Conservation (phyloP, 805 yeast species). For the Pichia rugopelliculosa region DNA sequence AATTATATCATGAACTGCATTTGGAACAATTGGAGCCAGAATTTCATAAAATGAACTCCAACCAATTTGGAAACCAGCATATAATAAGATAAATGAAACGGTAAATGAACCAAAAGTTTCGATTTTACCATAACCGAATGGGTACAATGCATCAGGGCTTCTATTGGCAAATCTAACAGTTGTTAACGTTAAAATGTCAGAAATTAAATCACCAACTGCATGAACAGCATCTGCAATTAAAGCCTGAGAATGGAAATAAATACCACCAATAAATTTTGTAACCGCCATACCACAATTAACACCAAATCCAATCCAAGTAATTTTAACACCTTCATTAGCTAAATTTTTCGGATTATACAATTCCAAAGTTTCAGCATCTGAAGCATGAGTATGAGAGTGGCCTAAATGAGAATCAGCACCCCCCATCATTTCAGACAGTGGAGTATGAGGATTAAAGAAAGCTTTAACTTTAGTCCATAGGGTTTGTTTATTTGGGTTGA, state of each 20-base stretch:
- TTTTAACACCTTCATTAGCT: constrained; percentile 79
- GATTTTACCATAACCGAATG: constrained; percentile 86
- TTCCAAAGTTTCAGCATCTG: constrained; percentile 38
- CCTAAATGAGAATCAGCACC: constrained; percentile 13
- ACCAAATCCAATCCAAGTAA: constrained; percentile 84
- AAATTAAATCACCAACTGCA: constrained; percentile 81
- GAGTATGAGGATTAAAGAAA: constrained; percentile 31
- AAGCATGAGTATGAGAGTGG: constrained; percentile 33
- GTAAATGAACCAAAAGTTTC: constrained; percentile 89
- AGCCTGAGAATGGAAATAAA: constrained; percentile 90
- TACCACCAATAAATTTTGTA: constrained; percentile 84
- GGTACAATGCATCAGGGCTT: constrained; percentile 46
- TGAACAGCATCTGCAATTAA: constrained; percentile 92
- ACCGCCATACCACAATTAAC: constrained; percentile 82
- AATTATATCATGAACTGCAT: constrained; percentile 47
- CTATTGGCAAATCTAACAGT: constrained; percentile 74
- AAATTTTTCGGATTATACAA: constrained; percentile 38
- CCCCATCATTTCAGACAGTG: constrained; percentile 24
- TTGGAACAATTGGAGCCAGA: constrained; percentile 61
- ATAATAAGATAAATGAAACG: constrained; percentile 72
- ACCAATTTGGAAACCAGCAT: constrained; percentile 89
- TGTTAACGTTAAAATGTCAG: constrained; percentile 81
- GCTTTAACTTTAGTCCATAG: constrained; percentile 25
- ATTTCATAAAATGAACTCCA: constrained; percentile 71
- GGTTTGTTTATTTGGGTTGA: constrained; percentile 19